A percentile compares a stretch with the other conserved stretches of the same genome.
Evolutionary conservation across 176 grass and related monocot species (phyloP).

Genomic region (Musa acuminata): DNA sequence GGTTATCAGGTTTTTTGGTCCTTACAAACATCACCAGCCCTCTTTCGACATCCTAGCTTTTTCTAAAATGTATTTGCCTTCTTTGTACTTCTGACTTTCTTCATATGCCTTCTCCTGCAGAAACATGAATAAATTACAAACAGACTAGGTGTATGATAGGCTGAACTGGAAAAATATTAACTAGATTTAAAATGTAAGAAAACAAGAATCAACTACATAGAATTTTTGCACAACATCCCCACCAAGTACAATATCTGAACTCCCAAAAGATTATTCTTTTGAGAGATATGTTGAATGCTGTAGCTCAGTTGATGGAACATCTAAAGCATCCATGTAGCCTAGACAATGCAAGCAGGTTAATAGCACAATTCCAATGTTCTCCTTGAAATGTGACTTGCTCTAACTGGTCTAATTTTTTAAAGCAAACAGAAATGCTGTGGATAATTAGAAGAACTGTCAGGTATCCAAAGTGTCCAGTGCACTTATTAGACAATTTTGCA

Average conservation of each 20-base stretch:
- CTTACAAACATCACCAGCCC: slow-evolving; percentile 22
- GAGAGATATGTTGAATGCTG: too few relatives aligned
- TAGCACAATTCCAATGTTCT: neutral
- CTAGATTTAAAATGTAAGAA: too few relatives aligned
- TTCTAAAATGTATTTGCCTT: slow-evolving; percentile 63
- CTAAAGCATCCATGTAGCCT: neutral
- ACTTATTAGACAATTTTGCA: neutral
- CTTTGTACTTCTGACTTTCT: slow-evolving; percentile 63
- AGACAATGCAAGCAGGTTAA: neutral
- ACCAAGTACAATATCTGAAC: too few relatives aligned
- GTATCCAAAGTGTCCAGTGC: neutral
- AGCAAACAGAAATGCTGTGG: neutral
- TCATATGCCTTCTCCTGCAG: slow-evolving; percentile 66
- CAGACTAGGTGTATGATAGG: too few relatives aligned
- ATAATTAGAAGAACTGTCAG: neutral
- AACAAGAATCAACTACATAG: too few relatives aligned
- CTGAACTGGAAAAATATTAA: too few relatives aligned
- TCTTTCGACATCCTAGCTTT: slow-evolving; percentile 49
- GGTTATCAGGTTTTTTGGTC: neutral
- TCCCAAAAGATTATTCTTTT: too few relatives aligned
- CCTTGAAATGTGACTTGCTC: neutral
- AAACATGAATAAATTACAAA: neutral
- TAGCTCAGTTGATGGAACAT: neutral
- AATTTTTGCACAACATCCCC: too few relatives aligned
- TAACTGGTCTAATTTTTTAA: neutral